These are phyloP conservation scores for Oryza punctata DNA, from an alignment of 176 grass and related monocot genomes.

Conservation along the genomic window DNA sequence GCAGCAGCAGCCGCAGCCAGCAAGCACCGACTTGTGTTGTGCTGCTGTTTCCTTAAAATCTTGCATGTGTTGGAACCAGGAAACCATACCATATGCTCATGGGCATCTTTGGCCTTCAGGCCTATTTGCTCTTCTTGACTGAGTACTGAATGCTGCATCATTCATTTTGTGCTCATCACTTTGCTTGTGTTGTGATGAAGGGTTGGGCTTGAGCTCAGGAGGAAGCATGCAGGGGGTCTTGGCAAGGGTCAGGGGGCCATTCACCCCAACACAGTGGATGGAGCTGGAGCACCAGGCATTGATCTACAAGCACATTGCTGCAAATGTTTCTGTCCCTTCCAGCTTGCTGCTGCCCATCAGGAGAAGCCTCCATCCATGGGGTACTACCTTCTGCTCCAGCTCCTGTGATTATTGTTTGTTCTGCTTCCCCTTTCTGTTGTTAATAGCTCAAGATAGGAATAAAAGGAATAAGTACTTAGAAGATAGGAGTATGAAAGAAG, in stretches of 20 bases:
- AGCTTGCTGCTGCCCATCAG: slow-evolving; percentile 74
- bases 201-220: slow-evolving; percentile 51
- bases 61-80: slow-evolving; percentile 44
- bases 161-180: slow-evolving; percentile 10
- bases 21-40: slow-evolving; percentile 30
- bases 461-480: background rate
- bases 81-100: slow-evolving; percentile 28
- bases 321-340: slow-evolving; percentile 69
- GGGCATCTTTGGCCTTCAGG: background rate
- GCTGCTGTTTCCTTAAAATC: slow-evolving; percentile 38
- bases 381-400: slow-evolving; percentile 45
- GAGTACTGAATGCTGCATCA: background rate
- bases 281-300: slow-evolving; percentile 91
- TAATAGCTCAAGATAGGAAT: background rate
- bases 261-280: slow-evolving; percentile 95
- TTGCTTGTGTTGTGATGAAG: slow-evolving; percentile 42
- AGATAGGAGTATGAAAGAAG: slow-evolving; percentile 11
- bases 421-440: background rate
- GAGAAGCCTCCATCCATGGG: slow-evolving; percentile 62
- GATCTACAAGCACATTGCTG: slow-evolving; percentile 85
- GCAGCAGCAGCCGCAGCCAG: slow-evolving; percentile 14
- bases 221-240: slow-evolving; percentile 60
- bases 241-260: slow-evolving; percentile 78
- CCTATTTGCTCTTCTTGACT: background rate
- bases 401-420: slow-evolving; percentile 43